phyloP scores from a whole-genome alignment of 192 early-diverging fungal species.

The Coemansia sp. region DNA sequence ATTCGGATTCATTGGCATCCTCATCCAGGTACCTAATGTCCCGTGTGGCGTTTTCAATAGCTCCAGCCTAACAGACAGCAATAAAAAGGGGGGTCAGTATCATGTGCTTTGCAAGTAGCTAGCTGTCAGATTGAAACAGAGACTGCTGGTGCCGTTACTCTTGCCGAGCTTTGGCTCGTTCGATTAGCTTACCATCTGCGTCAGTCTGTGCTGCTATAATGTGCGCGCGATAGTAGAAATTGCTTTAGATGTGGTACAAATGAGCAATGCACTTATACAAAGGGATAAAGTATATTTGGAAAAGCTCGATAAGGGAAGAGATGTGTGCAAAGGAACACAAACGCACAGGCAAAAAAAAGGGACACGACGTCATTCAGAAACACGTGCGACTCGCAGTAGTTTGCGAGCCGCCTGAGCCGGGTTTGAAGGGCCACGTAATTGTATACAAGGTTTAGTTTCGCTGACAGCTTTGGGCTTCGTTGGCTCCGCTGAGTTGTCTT shows the following conservation, averaged over 20 bases:
- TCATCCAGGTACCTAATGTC: constrained; percentile 76
- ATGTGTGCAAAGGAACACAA: neutral
- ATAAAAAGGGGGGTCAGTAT: neutral
- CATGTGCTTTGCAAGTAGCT: neutral
- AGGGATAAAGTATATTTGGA: neutral
- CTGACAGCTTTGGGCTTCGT: too few relatives aligned
- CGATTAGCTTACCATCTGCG: too few relatives aligned
- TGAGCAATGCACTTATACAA: neutral
- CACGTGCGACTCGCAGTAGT: too few relatives aligned
- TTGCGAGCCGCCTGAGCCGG: too few relatives aligned
- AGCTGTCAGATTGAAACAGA: neutral
- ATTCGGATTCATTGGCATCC: constrained; percentile 84
- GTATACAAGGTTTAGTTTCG: too few relatives aligned
- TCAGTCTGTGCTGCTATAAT: too few relatives aligned
- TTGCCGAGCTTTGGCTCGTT: too few relatives aligned
- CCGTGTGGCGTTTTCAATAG: constrained; percentile 83
- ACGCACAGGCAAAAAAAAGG: neutral
- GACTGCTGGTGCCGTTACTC: too few relatives aligned
- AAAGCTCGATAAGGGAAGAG: neutral
- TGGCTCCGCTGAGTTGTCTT: too few relatives aligned
- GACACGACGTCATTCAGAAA: too few relatives aligned
- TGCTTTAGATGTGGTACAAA: neutral
- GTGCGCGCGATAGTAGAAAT: too few relatives aligned
- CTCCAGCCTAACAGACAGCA: constrained; percentile 70
- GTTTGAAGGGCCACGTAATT: too few relatives aligned